A percentile compares a stretch with the other conserved stretches of the same genome.
Conservation (phyloP, 306 rosid species). For the Lotus japonicus region DNA sequence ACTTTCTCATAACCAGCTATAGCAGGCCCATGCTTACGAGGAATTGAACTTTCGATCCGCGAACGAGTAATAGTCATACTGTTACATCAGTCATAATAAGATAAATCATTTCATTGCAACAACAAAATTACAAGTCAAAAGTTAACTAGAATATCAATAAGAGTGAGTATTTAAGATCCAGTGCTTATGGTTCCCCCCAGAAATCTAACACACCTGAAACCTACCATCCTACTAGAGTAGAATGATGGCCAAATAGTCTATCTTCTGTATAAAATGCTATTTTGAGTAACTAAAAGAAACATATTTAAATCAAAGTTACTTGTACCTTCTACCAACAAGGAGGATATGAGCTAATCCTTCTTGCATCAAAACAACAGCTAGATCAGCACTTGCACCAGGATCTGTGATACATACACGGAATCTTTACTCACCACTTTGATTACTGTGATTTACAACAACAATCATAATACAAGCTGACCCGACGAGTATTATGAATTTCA, state of each 20-base stretch:
- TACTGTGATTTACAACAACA: constrained; percentile 11
- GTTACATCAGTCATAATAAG: constrained; percentile 25
- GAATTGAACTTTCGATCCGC: constrained; percentile 88
- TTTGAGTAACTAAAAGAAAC: background rate
- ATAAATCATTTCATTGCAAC: constrained; percentile 11
- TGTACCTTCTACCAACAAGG: constrained; percentile 86
- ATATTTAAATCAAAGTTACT: background rate
- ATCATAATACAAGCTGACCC: background rate
- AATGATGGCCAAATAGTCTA: background rate
- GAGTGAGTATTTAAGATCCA: background rate
- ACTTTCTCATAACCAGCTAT: constrained; percentile 94
- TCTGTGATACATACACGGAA: constrained; percentile 44
- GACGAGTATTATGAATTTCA: background rate
- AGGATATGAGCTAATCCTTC: constrained; percentile 94
- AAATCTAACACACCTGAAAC: constrained; percentile 10
- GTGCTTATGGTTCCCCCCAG: background rate
- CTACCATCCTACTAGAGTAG: background rate
- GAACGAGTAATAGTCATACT: constrained; percentile 89
- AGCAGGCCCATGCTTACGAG: constrained; percentile 96
- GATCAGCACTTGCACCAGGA: constrained; percentile 94
- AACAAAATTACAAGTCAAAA: background rate
- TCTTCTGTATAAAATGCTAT: background rate
- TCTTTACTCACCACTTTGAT: background rate
- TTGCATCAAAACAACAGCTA: constrained; percentile 97
- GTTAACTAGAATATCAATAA: constrained; percentile 10